Conservation (phyloP, 2,329 filamentous ascomycete species). For the Xylaria sp. region DNA sequence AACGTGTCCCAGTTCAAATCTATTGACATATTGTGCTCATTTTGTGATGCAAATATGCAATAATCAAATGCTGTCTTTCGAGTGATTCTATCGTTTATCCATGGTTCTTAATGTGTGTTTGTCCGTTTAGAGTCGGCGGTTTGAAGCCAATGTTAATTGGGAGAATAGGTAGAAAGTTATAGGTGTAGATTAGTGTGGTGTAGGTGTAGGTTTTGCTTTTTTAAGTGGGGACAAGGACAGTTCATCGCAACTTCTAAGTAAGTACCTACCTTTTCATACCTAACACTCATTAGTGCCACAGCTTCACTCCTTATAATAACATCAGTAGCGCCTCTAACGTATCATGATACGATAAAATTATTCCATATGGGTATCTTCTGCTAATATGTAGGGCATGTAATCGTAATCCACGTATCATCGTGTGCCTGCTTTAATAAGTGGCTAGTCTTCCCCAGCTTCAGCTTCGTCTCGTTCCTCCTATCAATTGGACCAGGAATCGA, state of each 20-base stretch:
- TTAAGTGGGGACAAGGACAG: neutral
- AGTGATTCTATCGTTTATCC: neutral
- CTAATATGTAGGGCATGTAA: conserved; percentile 17
- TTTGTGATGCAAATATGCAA: neutral
- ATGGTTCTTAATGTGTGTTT: neutral
- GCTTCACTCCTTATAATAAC: neutral
- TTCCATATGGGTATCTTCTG: conserved; percentile 35
- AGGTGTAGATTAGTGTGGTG: neutral
- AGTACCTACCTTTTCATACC: neutral
- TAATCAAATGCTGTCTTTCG: neutral
- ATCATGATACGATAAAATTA: neutral
- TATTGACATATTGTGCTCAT: conserved; percentile 78
- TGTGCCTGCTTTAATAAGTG: neutral
- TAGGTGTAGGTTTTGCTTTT: neutral
- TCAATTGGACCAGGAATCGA: neutral
- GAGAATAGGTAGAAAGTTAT: neutral
- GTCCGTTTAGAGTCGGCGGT: neutral
- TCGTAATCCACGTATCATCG: conserved; percentile 16
- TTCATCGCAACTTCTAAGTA: neutral
- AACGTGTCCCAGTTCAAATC: conserved; percentile 96
- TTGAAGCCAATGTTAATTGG: conserved; percentile 3
- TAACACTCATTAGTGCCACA: neutral
- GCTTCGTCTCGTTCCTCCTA: neutral
- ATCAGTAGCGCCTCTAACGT: neutral
- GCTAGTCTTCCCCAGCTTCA: neutral